A percentile compares a stretch with the other conserved stretches of the same genome.
These are phyloP conservation scores for Aspergillus awamori DNA, from an alignment of 2,329 filamentous ascomycete genomes.

Conservation along the genomic window DNA sequence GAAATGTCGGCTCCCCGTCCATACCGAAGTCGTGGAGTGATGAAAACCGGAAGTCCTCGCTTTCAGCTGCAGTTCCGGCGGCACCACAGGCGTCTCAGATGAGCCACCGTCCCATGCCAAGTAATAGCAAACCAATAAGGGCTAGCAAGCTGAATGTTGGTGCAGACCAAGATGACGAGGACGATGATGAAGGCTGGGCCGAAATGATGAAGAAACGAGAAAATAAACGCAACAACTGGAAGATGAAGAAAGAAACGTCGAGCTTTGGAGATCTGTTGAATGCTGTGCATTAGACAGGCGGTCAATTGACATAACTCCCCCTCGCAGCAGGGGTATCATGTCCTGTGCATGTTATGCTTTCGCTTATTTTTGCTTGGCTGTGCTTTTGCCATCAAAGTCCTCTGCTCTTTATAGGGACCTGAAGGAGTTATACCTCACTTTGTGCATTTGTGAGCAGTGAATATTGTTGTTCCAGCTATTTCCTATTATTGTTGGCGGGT, in stretches of 20 bases:
- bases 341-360: not conserved
- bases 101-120: conserved; percentile 35
- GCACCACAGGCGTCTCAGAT: conserved; percentile 31
- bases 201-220: conserved; percentile 55
- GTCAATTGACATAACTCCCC: not conserved
- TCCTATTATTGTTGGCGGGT: not conserved
- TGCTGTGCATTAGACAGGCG: conserved; percentile 34
- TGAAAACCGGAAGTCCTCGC: conserved; percentile 34
- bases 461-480: not conserved
- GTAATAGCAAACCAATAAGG: conserved; percentile 21
- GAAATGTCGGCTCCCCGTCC: conserved; percentile 36
- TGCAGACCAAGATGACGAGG: conserved; percentile 45
- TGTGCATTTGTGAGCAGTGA: not conserved
- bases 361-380: not conserved
- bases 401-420: not conserved
- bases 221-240: conserved; percentile 53
- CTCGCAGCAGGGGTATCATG: not conserved
- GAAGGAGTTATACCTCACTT: not conserved
- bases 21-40: conserved; percentile 42
- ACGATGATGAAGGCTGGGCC: conserved; percentile 55
- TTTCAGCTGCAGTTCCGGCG: conserved; percentile 26
- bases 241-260: conserved; percentile 44
- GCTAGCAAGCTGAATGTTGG: conserved; percentile 22
- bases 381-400: conserved; percentile 2
- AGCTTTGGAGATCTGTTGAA: conserved; percentile 42